Evolutionary conservation across 2,329 filamentous ascomycete genomes (phyloP).

Genomic region (Clarireedia paspali): DNA sequence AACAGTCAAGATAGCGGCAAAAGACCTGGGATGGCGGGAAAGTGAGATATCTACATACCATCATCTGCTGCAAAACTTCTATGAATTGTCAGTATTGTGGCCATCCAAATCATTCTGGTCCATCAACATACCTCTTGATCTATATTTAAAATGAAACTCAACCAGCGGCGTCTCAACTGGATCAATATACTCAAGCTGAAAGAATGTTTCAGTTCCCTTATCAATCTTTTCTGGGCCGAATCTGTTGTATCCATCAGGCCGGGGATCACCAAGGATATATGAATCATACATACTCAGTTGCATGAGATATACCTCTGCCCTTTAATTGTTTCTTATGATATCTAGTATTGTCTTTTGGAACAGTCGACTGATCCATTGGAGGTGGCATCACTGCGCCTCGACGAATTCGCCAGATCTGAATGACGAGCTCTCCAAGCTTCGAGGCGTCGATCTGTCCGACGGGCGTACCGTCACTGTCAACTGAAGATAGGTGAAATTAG

Average conservation of each 20-base stretch:
- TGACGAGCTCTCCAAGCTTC: constrained; percentile 4
- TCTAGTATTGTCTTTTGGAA: not conserved
- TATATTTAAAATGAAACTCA: constrained; percentile 10
- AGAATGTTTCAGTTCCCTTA: not conserved
- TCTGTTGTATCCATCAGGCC: not conserved
- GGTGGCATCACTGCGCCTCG: not conserved
- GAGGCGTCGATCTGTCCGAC: not conserved
- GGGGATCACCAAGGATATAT: not conserved
- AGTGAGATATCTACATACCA: not conserved
- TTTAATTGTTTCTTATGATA: constrained; percentile 1
- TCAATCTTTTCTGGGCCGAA: not conserved
- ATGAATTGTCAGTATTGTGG: not conserved
- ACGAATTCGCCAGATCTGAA: constrained; percentile 6
- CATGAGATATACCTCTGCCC: constrained; percentile 1
- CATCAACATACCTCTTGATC: not conserved
- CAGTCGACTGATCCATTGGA: not conserved
- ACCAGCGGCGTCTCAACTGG: constrained; percentile 1
- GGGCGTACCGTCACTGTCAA: not conserved
- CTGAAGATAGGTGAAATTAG: not conserved
- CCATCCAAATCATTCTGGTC: not conserved
- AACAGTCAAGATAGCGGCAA: too few relatives aligned
- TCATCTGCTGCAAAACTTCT: constrained; percentile 4
- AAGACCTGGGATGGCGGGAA: too few relatives aligned
- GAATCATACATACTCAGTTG: not conserved
- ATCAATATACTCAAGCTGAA: constrained; percentile 5